Percentiles rank a stretch among this genome's conserved stretches.
These are phyloP conservation scores for Boletus rubroflammeus DNA, from an alignment of 768 basidiomycete genomes.

Conservation along the genomic window DNA sequence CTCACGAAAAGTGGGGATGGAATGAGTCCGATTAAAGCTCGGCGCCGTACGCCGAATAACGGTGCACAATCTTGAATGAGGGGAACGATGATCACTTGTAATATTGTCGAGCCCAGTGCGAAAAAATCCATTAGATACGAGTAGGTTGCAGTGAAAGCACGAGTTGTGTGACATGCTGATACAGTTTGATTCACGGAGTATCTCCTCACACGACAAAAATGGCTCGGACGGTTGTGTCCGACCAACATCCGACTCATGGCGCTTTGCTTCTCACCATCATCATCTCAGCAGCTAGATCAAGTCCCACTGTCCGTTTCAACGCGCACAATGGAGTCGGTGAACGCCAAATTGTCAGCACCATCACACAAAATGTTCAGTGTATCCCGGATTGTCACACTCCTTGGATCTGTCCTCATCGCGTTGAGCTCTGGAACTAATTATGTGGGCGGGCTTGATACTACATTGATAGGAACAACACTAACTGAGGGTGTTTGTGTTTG, in stretches of 20 bases:
- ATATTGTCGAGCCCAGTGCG: neutral
- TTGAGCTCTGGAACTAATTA: slow-evolving; percentile 72
- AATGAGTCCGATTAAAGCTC: neutral
- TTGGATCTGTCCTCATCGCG: slow-evolving; percentile 57
- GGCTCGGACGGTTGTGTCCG: neutral
- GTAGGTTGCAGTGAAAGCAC: neutral
- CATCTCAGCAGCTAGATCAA: neutral
- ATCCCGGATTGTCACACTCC: slow-evolving; percentile 45
- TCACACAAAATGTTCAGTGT: slow-evolving; percentile 14
- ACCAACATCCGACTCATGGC: neutral
- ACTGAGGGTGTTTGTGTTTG: neutral
- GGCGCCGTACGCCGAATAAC: neutral
- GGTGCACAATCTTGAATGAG: neutral
- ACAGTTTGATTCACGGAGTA: neutral
- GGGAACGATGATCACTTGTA: neutral
- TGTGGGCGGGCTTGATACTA: slow-evolving; percentile 40
- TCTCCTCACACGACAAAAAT: neutral
- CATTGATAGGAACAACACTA: neutral
- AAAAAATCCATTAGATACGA: too few relatives aligned
- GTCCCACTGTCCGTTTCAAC: neutral
- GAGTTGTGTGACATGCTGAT: neutral
- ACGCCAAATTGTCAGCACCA: slow-evolving; percentile 14
- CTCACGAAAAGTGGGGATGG: neutral
- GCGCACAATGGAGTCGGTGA: slow-evolving; percentile 6
- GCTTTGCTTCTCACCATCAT: neutral